Evolutionary conservation across 805 yeast genomes (phyloP).

Genomic region (Spathaspora hagerdaliae): DNA sequence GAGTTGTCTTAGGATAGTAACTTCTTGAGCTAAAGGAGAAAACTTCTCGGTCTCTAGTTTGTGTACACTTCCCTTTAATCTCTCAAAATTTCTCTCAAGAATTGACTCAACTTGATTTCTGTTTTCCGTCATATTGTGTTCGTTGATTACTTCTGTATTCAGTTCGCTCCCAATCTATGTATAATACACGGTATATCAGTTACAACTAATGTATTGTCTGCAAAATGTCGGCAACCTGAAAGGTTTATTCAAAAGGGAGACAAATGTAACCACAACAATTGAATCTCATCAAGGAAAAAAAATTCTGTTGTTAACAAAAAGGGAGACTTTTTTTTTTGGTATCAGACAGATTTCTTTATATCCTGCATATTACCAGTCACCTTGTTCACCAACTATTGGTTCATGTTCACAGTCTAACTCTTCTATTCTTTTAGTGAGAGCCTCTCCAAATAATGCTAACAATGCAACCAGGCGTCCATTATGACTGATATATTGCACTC

Average conservation of each 20-base stretch:
- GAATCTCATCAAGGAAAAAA: neutral
- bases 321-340: neutral
- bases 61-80: slow-evolving; percentile 9
- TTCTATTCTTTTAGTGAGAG: slow-evolving; percentile 5
- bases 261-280: neutral
- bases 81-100: slow-evolving; percentile 5
- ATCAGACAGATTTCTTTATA: neutral
- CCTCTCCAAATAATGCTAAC: slow-evolving; percentile 55
- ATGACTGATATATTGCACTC: slow-evolving; percentile 41
- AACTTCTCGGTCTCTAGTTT: slow-evolving; percentile 27
- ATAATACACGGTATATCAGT: no score
- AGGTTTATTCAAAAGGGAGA: neutral
- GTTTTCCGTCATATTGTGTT: neutral
- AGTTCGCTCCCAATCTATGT: no score
- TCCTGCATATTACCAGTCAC: neutral
- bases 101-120: slow-evolving; percentile 1
- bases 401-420: slow-evolving; percentile 1
- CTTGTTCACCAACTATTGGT: neutral
- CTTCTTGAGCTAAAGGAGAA: slow-evolving; percentile 22
- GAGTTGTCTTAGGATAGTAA: slow-evolving; percentile 31
- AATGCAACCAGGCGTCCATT: slow-evolving; percentile 50
- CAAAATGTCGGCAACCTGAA: slow-evolving; percentile 7
- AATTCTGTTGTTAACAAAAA: neutral
- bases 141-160: no score
- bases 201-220: neutral